Evolutionary conservation across 2,329 filamentous ascomycete genomes (phyloP), one percentile per base, ranked within the genome.

Genomic region (Fusarium kyushuense): DNA sequence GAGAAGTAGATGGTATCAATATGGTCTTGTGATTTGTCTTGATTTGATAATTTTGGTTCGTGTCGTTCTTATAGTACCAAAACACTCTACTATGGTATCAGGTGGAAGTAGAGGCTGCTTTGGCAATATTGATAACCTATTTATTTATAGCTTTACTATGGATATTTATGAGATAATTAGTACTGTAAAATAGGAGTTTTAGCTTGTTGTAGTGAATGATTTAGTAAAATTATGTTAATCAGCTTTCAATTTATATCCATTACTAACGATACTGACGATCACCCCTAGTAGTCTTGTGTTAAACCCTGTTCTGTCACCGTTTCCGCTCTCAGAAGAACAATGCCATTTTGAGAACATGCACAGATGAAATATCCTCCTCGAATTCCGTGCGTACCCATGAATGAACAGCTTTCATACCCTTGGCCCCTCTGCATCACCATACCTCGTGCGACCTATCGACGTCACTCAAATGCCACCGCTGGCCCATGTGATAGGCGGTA

Each of bases 401-500:
- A 66, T 48, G 29, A 54, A 32, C 19, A 21, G 32, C 42, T 51
- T 30, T 19, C 23, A 45, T 47, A 46, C 51, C 41, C 60, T 40
- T 29, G 42, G 29, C 55, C 51, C 65, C 57, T 56, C 55, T 36
- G 27, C 40, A 56, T 63, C 53, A 25, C 23, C 23, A 51, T 42
- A 51, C 33, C 45, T 32, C 41, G 63, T 70, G 58, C 66, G 21
- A 70, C 63, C 33, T 45, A 51, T 56, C 57, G 49, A 67, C 63
- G 66, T 69, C 66, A 69, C 66, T 54, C 62, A 48, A 54, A 51
- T 51, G 19, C 46, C 58, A 67, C 63, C 30, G 17, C 42, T 52
- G 33, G 47, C 46, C 32, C 66, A 70, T 69, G 66, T 69, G 66
- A 70, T 69, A 35, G 62, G 63, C 54, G 66, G 66, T 54, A 70